These are phyloP conservation scores for Pleodorina starrii DNA, from an alignment of 139 green algal species.

Conservation along the genomic window DNA sequence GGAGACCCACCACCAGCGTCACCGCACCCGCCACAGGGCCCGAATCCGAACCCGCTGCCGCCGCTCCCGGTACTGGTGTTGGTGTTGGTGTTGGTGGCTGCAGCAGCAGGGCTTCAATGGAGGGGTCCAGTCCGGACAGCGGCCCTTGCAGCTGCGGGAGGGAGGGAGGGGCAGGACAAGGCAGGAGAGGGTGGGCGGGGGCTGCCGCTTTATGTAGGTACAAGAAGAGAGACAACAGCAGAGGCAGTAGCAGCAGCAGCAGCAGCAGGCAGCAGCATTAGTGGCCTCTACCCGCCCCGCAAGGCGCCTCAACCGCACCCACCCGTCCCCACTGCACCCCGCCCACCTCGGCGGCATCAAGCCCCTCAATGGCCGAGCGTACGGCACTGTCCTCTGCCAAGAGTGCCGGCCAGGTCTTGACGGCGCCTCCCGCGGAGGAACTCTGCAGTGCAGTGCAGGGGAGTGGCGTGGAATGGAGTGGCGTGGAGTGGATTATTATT, in stretches of 20 bases:
- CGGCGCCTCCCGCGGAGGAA: background rate
- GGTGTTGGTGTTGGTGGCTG: background rate
- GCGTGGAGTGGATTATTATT: too few relatives aligned
- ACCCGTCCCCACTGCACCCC: background rate
- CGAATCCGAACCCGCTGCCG: too few relatives aligned
- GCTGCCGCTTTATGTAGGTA: too few relatives aligned
- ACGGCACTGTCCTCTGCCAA: background rate
- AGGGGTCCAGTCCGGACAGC: background rate
- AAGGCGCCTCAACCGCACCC: background rate
- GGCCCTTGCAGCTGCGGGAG: conserved; percentile 5
- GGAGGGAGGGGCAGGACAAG: background rate
- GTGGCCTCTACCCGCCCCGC: too few relatives aligned
- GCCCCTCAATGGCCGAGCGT: background rate
- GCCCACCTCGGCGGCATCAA: conserved; percentile 28
- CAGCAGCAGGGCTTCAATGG: conserved; percentile 25
- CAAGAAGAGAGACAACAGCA: too few relatives aligned
- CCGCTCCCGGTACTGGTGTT: background rate
- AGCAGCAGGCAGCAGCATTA: too few relatives aligned
- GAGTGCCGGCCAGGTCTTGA: conserved; percentile 19
- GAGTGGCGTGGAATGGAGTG: too few relatives aligned
- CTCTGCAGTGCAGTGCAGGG: too few relatives aligned
- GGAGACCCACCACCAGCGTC: conserved; percentile 36
- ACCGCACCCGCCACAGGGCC: background rate
- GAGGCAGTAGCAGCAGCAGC: too few relatives aligned
- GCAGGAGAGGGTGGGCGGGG: background rate